These are phyloP conservation scores for Prunus yedoensis DNA, from an alignment of 331 rosid species.

Conservation along the genomic window DNA sequence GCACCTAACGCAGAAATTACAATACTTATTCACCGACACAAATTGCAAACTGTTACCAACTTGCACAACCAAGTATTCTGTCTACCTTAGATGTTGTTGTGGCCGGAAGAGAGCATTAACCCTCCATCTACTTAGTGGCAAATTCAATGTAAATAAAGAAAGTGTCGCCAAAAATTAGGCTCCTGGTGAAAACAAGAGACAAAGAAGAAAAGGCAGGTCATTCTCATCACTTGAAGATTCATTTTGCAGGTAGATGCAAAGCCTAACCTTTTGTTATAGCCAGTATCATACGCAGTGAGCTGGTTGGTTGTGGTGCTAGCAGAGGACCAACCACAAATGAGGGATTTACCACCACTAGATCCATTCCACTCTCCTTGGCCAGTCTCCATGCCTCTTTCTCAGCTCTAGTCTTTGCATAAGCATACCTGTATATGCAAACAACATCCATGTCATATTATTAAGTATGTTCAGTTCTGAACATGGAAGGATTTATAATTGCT, in stretches of 20 bases:
- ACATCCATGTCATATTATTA: neutral
- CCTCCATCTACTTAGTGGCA: too few relatives aligned
- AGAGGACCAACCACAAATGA: conserved; percentile 77
- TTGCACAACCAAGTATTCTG: too few relatives aligned
- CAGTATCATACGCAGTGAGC: conserved; percentile 54
- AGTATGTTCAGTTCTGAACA: neutral
- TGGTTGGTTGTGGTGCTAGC: conserved; percentile 77
- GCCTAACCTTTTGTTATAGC: conserved; percentile 49
- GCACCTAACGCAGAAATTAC: neutral
- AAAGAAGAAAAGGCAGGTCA: too few relatives aligned
- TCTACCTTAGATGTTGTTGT: too few relatives aligned
- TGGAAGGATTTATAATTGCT: neutral
- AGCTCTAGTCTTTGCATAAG: conserved; percentile 69
- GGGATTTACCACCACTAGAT: conserved; percentile 77
- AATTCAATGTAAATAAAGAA: too few relatives aligned
- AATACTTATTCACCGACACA: neutral
- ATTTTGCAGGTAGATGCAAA: too few relatives aligned
- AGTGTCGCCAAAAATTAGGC: too few relatives aligned
- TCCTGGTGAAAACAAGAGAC: too few relatives aligned
- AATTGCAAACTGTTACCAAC: too few relatives aligned
- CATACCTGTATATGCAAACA: conserved; percentile 56
- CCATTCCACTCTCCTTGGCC: conserved; percentile 53
- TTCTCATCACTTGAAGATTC: too few relatives aligned
- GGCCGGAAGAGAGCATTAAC: too few relatives aligned
- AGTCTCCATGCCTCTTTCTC: conserved; percentile 79